Percentiles rank a stretch among this genome's conserved stretches.
Evolutionary conservation across 345 rosid species (phyloP).

Genomic region (Salix viminalis): DNA sequence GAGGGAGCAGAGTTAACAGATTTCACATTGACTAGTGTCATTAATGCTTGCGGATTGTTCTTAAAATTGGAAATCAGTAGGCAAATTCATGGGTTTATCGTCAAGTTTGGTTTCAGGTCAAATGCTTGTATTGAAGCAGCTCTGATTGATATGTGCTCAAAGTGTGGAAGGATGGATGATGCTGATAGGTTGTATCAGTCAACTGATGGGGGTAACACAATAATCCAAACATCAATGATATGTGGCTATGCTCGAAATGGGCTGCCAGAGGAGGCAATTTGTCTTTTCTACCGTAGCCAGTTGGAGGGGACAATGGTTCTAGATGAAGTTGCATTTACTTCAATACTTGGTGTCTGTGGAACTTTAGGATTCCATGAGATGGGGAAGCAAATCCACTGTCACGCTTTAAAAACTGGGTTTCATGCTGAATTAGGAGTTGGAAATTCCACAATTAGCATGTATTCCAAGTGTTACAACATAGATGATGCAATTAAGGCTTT

Average conservation of each 20-base stretch:
- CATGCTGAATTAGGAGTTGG: slow-evolving; percentile 47
- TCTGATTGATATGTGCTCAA: slow-evolving; percentile 71
- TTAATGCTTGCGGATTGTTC: slow-evolving; percentile 64
- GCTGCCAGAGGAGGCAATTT: slow-evolving; percentile 62
- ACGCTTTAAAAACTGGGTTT: slow-evolving; percentile 52
- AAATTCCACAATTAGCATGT: slow-evolving; percentile 73
- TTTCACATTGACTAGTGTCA: slow-evolving; percentile 53
- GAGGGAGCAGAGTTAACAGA: slow-evolving; percentile 58
- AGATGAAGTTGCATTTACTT: slow-evolving; percentile 60
- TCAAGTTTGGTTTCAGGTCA: slow-evolving; percentile 55
- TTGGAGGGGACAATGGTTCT: slow-evolving; percentile 41
- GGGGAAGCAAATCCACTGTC: slow-evolving; percentile 70
- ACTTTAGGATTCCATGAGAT: slow-evolving; percentile 59
- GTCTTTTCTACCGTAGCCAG: slow-evolving; percentile 34
- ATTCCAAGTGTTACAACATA: slow-evolving; percentile 53
- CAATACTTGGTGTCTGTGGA: slow-evolving; percentile 62
- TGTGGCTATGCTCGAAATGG: slow-evolving; percentile 74
- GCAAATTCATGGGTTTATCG: slow-evolving; percentile 69
- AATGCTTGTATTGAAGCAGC: slow-evolving; percentile 61
- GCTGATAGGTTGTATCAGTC: slow-evolving; percentile 69
- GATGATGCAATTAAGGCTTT: slow-evolving; percentile 48
- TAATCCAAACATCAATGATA: slow-evolving; percentile 64
- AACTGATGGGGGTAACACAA: slow-evolving; percentile 33
- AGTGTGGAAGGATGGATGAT: slow-evolving; percentile 74
- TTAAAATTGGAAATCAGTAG: slow-evolving; percentile 38